A percentile compares a stretch with the other conserved stretches of the same genome.
These are phyloP conservation scores for Salinomyces thailandicus DNA, from an alignment of 2,329 filamentous ascomycete species.

Conservation along the genomic window DNA sequence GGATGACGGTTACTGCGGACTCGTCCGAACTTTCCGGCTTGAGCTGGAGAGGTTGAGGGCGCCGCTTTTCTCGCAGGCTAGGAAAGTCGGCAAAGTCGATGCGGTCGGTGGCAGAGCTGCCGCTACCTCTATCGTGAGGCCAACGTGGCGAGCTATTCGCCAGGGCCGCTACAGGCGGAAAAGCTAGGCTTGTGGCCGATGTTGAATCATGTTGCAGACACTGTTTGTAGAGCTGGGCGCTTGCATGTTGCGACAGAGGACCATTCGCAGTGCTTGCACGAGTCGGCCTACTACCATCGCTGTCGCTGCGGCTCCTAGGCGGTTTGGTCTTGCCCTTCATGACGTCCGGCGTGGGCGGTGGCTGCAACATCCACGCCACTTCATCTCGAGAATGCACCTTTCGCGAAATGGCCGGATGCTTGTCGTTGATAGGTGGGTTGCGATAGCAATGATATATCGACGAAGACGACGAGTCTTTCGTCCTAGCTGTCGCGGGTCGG, in stretches of 20 bases:
- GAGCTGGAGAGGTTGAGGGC: slow-evolving; percentile 10
- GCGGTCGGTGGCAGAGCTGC: slow-evolving; percentile 6
- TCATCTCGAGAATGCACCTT: slow-evolving; percentile 40
- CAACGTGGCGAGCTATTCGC: slow-evolving; percentile 26
- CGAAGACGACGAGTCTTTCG: slow-evolving; percentile 20
- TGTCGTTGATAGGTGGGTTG: slow-evolving; percentile 56
- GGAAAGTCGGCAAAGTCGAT: slow-evolving; percentile 13
- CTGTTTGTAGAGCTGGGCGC: slow-evolving; percentile 27
- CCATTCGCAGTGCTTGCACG: slow-evolving; percentile 1
- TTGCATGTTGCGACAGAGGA: slow-evolving; percentile 26
- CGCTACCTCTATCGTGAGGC: slow-evolving; percentile 17
- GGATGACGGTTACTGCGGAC: slow-evolving; percentile 11
- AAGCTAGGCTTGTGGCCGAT: slow-evolving; percentile 15
- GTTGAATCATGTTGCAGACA: slow-evolving; percentile 14
- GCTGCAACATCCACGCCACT: slow-evolving; percentile 84
- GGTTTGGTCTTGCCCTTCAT: slow-evolving; percentile 80
- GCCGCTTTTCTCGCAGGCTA: slow-evolving; percentile 7
- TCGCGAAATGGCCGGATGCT: slow-evolving; percentile 46
- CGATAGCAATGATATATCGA: slow-evolving; percentile 15
- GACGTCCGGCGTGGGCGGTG: slow-evolving; percentile 75
- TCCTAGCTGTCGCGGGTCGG: slow-evolving; percentile 13
- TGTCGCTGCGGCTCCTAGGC: slow-evolving; percentile 45
- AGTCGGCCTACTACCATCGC: slow-evolving; percentile 30
- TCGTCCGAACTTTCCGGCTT: slow-evolving; percentile 9
- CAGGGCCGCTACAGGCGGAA: slow-evolving; percentile 14